Conservation (phyloP, 1,284 basidiomycete species). For the Hemileia vastatrix region DNA sequence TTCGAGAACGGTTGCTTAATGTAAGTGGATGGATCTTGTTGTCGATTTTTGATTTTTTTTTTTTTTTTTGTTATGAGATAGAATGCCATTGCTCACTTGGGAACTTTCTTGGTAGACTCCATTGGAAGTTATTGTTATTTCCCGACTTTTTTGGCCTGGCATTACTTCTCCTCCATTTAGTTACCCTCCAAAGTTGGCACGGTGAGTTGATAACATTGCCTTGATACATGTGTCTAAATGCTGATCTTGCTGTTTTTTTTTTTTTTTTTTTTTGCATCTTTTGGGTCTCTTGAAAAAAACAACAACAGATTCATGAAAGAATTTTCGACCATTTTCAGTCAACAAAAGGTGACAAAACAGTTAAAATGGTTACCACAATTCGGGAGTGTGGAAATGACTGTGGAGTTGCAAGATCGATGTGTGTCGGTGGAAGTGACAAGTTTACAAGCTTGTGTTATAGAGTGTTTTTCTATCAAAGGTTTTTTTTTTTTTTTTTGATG, state of each 20-base stretch:
- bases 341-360: constrained; percentile 80
- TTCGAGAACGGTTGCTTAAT: constrained; percentile 58
- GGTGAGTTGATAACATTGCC: too few species aligned
- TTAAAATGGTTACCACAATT: constrained; percentile 76
- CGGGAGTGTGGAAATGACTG: constrained; percentile 64
- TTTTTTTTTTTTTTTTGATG: constrained; percentile 24
- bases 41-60: neutral
- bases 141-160: constrained; percentile 79
- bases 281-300: constrained; percentile 10
- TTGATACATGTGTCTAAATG: too few species aligned
- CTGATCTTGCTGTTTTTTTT: constrained; percentile 48
- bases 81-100: neutral
- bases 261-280: neutral
- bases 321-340: constrained; percentile 64
- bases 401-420: constrained; percentile 68
- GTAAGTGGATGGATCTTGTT: constrained; percentile 47
- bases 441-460: constrained; percentile 76
- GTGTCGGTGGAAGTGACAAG: constrained; percentile 68
- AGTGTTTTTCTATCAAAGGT: constrained; percentile 68
- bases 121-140: constrained; percentile 78
- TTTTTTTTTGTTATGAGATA: neutral
- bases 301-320: constrained; percentile 56
- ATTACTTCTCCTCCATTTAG: constrained; percentile 7
- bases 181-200: constrained; percentile 3
- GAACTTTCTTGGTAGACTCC: constrained; percentile 49